A percentile compares a stretch with the other conserved stretches of the same genome.
Evolutionary conservation across 2,329 filamentous ascomycete genomes (phyloP).

Genomic region (Fusarium equiseti): DNA sequence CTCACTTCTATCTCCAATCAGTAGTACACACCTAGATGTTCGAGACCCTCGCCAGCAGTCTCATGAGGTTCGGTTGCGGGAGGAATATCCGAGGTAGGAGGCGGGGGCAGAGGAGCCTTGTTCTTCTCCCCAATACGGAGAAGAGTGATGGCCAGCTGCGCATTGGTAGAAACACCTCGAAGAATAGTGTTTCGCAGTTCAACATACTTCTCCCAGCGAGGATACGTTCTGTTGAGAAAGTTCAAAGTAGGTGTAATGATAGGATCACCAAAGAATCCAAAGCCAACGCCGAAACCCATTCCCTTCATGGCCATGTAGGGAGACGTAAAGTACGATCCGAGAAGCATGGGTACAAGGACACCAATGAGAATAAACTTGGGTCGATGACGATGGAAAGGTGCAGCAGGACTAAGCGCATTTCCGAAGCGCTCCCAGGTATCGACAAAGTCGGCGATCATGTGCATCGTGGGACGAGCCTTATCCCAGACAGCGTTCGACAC

Average conservation of each 20-base stretch:
- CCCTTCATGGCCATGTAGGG: constrained; percentile 74
- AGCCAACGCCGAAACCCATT: constrained; percentile 74
- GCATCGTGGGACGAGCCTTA: constrained; percentile 80
- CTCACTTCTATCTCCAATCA: not conserved
- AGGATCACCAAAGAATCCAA: constrained; percentile 85
- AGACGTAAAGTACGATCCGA: constrained; percentile 65
- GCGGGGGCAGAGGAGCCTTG: constrained; percentile 79
- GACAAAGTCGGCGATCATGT: constrained; percentile 58
- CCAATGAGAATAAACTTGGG: constrained; percentile 67
- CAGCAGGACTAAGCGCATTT: constrained; percentile 71
- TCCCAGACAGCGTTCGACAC: constrained; percentile 83
- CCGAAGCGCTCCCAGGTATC: constrained; percentile 66
- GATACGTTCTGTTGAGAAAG: constrained; percentile 71
- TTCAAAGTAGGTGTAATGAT: constrained; percentile 70
- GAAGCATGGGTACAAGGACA: constrained; percentile 64
- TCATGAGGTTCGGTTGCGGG: constrained; percentile 58
- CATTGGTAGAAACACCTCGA: constrained; percentile 86
- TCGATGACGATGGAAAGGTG: constrained; percentile 68
- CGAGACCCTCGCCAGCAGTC: constrained; percentile 56
- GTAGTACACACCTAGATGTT: constrained; percentile 51
- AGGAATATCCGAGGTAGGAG: constrained; percentile 53
- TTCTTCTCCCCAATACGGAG: constrained; percentile 86
- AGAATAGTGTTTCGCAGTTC: constrained; percentile 81
- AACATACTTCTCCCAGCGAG: constrained; percentile 80
- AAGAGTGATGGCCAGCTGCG: constrained; percentile 83